Evolutionary conservation across 2,329 filamentous ascomycete genomes (phyloP).

Genomic region (Claviceps citrina): DNA sequence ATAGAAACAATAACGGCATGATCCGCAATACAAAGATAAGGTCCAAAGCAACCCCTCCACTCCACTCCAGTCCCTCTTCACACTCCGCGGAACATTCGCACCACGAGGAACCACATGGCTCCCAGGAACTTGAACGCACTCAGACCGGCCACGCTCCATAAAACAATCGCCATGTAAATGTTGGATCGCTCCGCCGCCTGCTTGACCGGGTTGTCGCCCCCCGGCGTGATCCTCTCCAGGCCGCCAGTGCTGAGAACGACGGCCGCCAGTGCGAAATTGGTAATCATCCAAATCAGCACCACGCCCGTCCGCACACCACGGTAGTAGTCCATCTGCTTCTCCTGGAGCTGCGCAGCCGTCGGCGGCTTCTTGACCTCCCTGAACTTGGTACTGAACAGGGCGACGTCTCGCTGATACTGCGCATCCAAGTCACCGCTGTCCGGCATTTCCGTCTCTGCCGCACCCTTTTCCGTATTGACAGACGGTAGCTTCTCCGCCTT

Average conservation of each 20-base stretch:
- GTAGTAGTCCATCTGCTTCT: conserved; percentile 97
- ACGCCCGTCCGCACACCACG: conserved; percentile 86
- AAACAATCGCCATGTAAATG: conserved; percentile 72
- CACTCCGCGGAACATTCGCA: conserved; percentile 66
- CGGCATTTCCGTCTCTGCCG: conserved; percentile 85
- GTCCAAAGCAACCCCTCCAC: conserved; percentile 1
- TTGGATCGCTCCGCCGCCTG: conserved; percentile 43
- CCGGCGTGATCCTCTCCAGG: conserved; percentile 48
- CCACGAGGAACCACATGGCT: conserved; percentile 81
- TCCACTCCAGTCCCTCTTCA: conserved; percentile 18
- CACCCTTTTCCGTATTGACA: conserved; percentile 75
- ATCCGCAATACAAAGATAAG: conserved; percentile 5
- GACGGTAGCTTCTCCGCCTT: conserved; percentile 82
- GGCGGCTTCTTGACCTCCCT: conserved; percentile 53
- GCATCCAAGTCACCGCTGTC: conserved; percentile 92
- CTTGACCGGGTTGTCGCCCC: conserved; percentile 23
- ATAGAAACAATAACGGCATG: conserved; percentile 7
- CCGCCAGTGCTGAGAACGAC: conserved; percentile 78
- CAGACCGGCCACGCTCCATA: conserved; percentile 78
- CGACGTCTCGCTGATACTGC: conserved; percentile 77
- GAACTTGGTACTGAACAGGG: conserved; percentile 57
- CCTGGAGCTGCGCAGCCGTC: conserved; percentile 40
- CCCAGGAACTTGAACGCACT: conserved; percentile 79
- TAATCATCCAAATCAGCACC: conserved; percentile 91
- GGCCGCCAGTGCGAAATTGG: conserved; percentile 76